A percentile compares a stretch with the other conserved stretches of the same genome.
phyloP scores from a whole-genome alignment of 257 asterid species.

The Capsicum chinense region DNA sequence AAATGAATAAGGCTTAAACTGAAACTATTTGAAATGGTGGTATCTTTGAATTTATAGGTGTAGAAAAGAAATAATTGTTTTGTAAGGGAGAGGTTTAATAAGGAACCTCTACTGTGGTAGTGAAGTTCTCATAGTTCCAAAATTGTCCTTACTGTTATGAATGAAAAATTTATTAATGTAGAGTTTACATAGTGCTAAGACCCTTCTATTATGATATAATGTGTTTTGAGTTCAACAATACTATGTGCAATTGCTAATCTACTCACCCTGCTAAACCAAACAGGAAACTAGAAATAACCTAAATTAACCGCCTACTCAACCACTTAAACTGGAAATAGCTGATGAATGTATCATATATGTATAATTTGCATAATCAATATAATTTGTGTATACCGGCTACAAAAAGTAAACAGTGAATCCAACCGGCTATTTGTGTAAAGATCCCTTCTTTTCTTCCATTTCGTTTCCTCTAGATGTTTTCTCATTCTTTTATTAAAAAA shows the following conservation, averaged over 20 bases:
- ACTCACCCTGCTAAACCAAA: too few species aligned
- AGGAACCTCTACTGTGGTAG: background rate
- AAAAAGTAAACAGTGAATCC: too few species aligned
- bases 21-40: background rate
- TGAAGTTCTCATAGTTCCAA: background rate
- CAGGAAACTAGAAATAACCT: too few species aligned
- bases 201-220: background rate
- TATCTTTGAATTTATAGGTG: background rate
- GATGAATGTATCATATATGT: too few species aligned
- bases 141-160: background rate
- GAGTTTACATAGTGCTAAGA: background rate
- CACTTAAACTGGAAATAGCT: too few species aligned
- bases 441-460: background rate
- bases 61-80: background rate
- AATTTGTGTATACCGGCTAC: too few species aligned
- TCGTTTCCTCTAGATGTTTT: background rate
- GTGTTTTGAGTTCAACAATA: background rate
- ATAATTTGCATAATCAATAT: too few species aligned
- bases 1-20: background rate
- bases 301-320: too few species aligned
- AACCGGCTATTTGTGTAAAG: too few species aligned
- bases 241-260: background rate
- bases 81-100: background rate
- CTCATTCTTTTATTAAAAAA: background rate
- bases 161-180: background rate